phyloP scores from a whole-genome alignment of 306 rosid species.

The Fragaria iinumae region DNA sequence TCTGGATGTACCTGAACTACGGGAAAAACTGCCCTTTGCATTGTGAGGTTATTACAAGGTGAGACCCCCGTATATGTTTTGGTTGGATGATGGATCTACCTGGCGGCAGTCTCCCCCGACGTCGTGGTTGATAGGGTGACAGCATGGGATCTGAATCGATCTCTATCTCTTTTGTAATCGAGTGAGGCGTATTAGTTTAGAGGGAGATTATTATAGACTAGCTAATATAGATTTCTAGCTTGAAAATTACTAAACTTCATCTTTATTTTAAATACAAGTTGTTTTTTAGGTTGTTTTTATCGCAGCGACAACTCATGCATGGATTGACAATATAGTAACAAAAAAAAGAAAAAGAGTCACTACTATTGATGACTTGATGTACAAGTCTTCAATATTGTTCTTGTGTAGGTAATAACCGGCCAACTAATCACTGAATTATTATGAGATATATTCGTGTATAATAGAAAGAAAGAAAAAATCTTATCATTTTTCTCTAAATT shows the following conservation, averaged over 20 bases:
- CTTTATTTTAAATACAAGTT: not conserved
- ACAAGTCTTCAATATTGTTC: not conserved
- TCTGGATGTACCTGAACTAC: constrained; percentile 8
- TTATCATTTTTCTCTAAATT: not conserved
- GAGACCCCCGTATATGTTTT: not conserved
- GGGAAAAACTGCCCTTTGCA: constrained; percentile 2
- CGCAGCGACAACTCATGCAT: not conserved
- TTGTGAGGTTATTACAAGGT: constrained; percentile 12
- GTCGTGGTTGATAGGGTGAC: not conserved
- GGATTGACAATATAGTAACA: not conserved
- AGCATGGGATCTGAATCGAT: not conserved
- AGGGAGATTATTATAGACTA: not conserved
- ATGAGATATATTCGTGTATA: not conserved
- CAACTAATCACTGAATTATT: not conserved
- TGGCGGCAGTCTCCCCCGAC: not conserved
- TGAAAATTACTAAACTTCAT: not conserved
- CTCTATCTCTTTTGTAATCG: not conserved
- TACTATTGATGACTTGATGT: not conserved
- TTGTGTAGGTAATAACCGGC: not conserved
- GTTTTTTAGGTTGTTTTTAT: not conserved
- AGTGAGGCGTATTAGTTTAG: not conserved
- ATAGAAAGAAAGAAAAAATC: not conserved
- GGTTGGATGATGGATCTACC: not conserved
- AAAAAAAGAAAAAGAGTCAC: not conserved
- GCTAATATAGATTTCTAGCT: not conserved